Percentiles rank a stretch among this genome's conserved stretches.
phyloP scores from a whole-genome alignment of 352 stramenopile genomes.

The Globisporangium mamillatum region DNA sequence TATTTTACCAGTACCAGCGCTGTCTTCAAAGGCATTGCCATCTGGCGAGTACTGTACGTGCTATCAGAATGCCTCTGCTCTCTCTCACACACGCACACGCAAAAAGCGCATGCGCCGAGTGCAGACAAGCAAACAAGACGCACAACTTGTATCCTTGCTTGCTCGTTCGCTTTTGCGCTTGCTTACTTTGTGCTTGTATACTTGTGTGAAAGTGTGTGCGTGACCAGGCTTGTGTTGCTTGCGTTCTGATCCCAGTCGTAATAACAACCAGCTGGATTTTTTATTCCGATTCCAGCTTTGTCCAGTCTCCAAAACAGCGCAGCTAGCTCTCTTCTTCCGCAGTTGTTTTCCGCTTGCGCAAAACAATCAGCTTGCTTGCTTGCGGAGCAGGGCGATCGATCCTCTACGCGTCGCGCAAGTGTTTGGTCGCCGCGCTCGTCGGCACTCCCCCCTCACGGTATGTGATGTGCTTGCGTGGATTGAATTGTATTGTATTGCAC shows the following conservation, averaged over 20 bases:
- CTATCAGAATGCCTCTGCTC: background rate
- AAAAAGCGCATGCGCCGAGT: background rate
- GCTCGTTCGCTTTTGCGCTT: background rate
- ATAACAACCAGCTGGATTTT: slow-evolving; percentile 9
- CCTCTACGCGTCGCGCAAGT: slow-evolving; percentile 4
- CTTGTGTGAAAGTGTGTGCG: background rate
- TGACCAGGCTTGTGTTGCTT: background rate
- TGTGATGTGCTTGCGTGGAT: background rate
- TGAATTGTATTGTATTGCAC: background rate
- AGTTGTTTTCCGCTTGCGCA: slow-evolving; percentile 2
- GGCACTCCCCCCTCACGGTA: background rate
- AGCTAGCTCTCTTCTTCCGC: background rate
- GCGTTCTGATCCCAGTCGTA: slow-evolving; percentile 9
- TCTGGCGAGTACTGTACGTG: background rate
- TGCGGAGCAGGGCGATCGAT: background rate
- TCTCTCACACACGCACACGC: background rate
- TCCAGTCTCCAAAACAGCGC: background rate
- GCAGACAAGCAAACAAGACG: background rate
- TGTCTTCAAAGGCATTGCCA: background rate
- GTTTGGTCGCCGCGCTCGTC: background rate
- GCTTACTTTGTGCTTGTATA: background rate
- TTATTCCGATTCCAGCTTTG: background rate
- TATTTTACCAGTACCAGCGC: background rate
- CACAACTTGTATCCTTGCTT: background rate
- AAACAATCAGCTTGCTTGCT: slow-evolving; percentile 1